Conservation (phyloP, 2,329 filamentous ascomycete genomes). For the Aspergillus sp. region DNA sequence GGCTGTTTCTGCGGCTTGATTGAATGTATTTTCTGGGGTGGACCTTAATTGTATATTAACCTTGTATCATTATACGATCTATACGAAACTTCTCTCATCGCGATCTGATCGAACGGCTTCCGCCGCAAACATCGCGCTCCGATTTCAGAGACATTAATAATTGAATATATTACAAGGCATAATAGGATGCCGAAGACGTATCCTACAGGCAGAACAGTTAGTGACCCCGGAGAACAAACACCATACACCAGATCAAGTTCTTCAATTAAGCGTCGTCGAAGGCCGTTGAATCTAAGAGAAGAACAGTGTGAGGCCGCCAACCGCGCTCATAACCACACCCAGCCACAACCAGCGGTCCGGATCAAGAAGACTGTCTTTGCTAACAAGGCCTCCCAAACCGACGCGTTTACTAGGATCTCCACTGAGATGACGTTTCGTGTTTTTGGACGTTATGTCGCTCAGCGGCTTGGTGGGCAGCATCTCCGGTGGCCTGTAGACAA, state of each 20-base stretch:
- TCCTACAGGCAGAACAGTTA: neutral
- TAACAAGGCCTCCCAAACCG: conserved; percentile 29
- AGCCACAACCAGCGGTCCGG: conserved; percentile 50
- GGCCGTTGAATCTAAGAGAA: conserved; percentile 24
- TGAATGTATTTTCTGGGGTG: neutral
- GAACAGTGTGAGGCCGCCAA: conserved; percentile 42
- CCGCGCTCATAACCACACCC: conserved; percentile 46
- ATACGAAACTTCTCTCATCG: neutral
- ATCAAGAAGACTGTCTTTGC: conserved; percentile 35
- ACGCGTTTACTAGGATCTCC: conserved; percentile 20
- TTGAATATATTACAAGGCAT: neutral
- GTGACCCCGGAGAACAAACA: neutral
- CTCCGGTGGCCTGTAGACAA: conserved; percentile 61
- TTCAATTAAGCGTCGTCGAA: neutral
- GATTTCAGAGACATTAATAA: neutral
- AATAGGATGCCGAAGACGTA: neutral
- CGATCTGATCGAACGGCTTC: neutral
- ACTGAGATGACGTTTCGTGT: conserved; percentile 32
- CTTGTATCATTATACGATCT: conserved; percentile 22
- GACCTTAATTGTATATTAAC: conserved; percentile 21
- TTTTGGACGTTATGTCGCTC: conserved; percentile 52
- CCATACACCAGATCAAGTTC: neutral
- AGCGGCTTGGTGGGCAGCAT: conserved; percentile 70
- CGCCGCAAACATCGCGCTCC: neutral
- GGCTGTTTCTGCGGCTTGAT: conserved; percentile 25